These are phyloP conservation scores for Xylaria sp. DNA, from an alignment of 2,329 filamentous ascomycete genomes.

Conservation along the genomic window DNA sequence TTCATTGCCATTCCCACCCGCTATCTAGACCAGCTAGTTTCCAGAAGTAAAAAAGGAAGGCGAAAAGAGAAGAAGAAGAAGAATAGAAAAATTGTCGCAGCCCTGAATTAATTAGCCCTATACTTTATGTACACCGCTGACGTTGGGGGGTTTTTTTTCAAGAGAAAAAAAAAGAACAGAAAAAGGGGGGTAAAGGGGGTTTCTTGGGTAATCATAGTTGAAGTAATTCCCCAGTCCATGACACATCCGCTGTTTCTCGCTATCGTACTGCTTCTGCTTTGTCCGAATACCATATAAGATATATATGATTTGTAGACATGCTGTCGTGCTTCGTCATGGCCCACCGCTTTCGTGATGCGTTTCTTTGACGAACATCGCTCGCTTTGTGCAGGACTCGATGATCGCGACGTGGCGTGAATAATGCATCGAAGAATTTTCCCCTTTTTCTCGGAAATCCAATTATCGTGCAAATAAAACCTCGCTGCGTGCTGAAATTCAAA, in stretches of 20 bases:
- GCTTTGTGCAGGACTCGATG: neutral
- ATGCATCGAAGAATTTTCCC: conserved; percentile 5
- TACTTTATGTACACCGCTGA: conserved; percentile 10
- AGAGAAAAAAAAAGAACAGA: neutral
- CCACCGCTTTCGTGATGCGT: neutral
- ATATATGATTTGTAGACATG: too few species aligned
- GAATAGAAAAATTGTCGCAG: neutral
- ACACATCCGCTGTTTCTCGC: conserved; percentile 1
- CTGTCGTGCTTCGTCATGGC: neutral
- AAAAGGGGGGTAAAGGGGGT: neutral
- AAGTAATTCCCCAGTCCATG: conserved; percentile 1
- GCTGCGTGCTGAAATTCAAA: conserved; percentile 7
- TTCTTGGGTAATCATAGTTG: neutral
- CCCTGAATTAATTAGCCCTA: conserved; percentile 2
- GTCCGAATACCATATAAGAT: neutral
- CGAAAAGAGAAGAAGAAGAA: neutral
- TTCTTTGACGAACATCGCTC: neutral
- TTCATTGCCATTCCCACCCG: conserved; percentile 1
- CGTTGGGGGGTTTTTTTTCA: neutral
- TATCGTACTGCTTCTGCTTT: conserved; percentile 1
- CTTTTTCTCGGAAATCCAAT: neutral
- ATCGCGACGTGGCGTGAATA: neutral
- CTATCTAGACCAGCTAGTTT: conserved; percentile 15
- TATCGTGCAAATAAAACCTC: neutral
- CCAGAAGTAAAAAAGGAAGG: neutral